phyloP scores from a whole-genome alignment of 2,329 filamentous ascomycete species.

The Huntiella abstrusa region DNA sequence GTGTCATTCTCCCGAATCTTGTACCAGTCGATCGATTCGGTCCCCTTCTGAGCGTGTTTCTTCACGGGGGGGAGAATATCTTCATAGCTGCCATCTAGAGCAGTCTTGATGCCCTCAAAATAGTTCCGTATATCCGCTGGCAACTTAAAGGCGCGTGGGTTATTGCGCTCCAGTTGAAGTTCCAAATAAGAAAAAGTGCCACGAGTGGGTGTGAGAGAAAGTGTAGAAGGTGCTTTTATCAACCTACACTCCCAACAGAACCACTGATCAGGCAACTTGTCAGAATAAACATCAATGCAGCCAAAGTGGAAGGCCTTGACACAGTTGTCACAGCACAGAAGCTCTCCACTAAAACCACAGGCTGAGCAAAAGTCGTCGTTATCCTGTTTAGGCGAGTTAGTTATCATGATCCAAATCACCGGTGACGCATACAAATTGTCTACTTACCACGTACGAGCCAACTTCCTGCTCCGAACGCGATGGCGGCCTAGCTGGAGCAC shows the following conservation, averaged over 20 bases:
- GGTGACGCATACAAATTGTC: conserved; percentile 2
- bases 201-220: conserved; percentile 14
- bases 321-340: conserved; percentile 90
- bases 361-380: conserved; percentile 84
- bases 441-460: conserved; percentile 30
- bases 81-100: conserved; percentile 62
- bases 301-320: conserved; percentile 75
- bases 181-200: conserved; percentile 46
- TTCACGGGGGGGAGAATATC: conserved; percentile 30
- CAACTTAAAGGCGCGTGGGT: conserved; percentile 53
- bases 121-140: conserved; percentile 52
- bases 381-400: conserved; percentile 27
- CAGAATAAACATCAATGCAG: conserved; percentile 61
- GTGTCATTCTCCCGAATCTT: conserved; percentile 53
- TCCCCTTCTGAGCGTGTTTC: conserved; percentile 24
- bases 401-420: neutral
- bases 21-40: conserved; percentile 47
- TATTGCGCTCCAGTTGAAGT: conserved; percentile 44
- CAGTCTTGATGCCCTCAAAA: conserved; percentile 65
- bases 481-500: conserved; percentile 46
- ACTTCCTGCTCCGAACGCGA: conserved; percentile 18
- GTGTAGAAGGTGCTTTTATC: conserved; percentile 18
- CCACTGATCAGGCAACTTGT: conserved; percentile 57
- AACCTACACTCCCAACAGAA: conserved; percentile 56
- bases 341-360: conserved; percentile 64